Conservation (phyloP, 129 eudicot species). For the Apium graveolens region DNA sequence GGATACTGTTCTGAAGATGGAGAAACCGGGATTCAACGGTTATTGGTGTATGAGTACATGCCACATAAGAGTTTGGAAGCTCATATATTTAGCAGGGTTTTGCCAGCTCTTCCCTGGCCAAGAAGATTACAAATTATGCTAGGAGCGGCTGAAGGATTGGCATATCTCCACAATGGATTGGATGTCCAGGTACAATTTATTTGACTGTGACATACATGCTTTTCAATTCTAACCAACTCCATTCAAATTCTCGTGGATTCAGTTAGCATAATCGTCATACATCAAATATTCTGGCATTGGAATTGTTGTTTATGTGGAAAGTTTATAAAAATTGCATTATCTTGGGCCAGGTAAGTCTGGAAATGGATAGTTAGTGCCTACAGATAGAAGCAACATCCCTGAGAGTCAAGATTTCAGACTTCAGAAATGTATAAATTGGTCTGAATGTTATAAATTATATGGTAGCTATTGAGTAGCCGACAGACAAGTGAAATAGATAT, state of each 20-base stretch:
- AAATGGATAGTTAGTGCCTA: background rate
- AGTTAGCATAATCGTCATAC: background rate
- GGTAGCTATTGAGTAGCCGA: background rate
- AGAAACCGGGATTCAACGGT: slow-evolving; percentile 42
- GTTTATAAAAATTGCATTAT: background rate
- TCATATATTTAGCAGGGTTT: slow-evolving; percentile 33
- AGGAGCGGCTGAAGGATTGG: slow-evolving; percentile 58
- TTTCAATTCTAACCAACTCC: background rate
- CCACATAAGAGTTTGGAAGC: slow-evolving; percentile 42
- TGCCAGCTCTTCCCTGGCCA: slow-evolving; percentile 34
- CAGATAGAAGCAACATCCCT: background rate
- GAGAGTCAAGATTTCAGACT: no score
- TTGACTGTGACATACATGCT: background rate
- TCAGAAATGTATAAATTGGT: background rate
- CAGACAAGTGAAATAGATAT: background rate
- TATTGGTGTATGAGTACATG: slow-evolving; percentile 58
- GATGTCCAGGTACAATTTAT: slow-evolving; percentile 35
- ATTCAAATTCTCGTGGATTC: background rate
- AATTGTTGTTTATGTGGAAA: background rate
- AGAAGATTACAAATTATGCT: slow-evolving; percentile 44
- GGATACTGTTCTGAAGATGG: slow-evolving; percentile 53
- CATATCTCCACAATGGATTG: slow-evolving; percentile 42
- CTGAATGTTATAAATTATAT: background rate
- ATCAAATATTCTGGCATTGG: background rate
- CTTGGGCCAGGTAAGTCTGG: background rate